Percentiles rank a stretch among this genome's conserved stretches.
Evolutionary conservation across 1,284 basidiomycete species (phyloP).

Genomic region (Kwoniella shivajii): DNA sequence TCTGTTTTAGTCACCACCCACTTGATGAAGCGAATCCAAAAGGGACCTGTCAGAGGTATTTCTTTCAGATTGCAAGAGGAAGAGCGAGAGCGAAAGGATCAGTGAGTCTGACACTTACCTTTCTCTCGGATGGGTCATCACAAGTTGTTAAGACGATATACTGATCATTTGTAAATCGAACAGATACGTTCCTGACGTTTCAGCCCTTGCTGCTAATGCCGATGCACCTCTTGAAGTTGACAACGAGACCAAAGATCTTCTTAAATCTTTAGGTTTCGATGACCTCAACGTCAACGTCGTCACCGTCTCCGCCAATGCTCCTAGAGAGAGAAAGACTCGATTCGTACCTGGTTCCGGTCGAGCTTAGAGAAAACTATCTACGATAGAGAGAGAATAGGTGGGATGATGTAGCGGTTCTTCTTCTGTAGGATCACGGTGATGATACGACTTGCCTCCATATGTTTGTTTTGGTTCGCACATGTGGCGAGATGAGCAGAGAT

Average conservation of each 20-base stretch:
- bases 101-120: slow-evolving; percentile 59
- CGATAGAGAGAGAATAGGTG: no score
- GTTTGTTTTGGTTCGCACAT: neutral
- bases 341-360: slow-evolving; percentile 77
- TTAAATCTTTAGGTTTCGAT: slow-evolving; percentile 88
- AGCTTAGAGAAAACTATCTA: slow-evolving; percentile 21
- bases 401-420: no score
- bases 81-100: slow-evolving; percentile 99
- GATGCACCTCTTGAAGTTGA: slow-evolving; percentile 80
- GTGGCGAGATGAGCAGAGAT: no score
- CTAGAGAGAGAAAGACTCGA: slow-evolving; percentile 75
- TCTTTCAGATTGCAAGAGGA: slow-evolving; percentile 99
- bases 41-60: slow-evolving; percentile 98
- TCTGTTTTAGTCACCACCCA: slow-evolving; percentile 79
- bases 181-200: slow-evolving; percentile 88
- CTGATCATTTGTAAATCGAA: neutral
- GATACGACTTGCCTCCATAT: slow-evolving; percentile 2
- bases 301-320: slow-evolving; percentile 64
- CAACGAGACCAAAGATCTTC: slow-evolving; percentile 88
- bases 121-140: no score
- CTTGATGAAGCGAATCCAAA: slow-evolving; percentile 99
- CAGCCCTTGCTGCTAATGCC: slow-evolving; percentile 78
- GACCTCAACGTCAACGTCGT: slow-evolving; percentile 72
- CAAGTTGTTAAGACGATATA: no score
- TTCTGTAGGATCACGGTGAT: slow-evolving; percentile 6